These are phyloP conservation scores for Chaetomium fimeti DNA, from an alignment of 495 filamentous ascomycete species.

Conservation along the genomic window DNA sequence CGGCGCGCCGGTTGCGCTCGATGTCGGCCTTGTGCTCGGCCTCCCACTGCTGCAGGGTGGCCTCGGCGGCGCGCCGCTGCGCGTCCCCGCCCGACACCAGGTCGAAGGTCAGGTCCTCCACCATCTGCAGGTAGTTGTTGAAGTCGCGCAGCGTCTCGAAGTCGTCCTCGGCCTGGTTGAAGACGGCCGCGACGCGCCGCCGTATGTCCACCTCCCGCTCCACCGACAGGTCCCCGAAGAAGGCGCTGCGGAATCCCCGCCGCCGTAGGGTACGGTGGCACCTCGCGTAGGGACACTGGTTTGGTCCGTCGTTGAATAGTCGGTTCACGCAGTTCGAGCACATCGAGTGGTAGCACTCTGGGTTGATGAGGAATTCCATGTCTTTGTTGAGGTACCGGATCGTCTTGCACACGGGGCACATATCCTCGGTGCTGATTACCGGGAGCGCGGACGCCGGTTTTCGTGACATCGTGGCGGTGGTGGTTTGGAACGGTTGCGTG, in stretches of 20 bases:
- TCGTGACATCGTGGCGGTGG: constrained; percentile 35
- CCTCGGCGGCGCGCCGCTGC: constrained; percentile 60
- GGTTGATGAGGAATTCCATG: constrained; percentile 93
- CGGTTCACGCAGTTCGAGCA: constrained; percentile 92
- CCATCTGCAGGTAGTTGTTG: constrained; percentile 92
- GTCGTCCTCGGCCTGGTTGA: constrained; percentile 87
- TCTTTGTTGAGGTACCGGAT: constrained; percentile 89
- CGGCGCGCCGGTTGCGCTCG: constrained; percentile 66
- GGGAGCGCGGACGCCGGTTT: constrained; percentile 24
- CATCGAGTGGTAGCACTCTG: constrained; percentile 99
- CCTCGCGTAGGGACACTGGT: constrained; percentile 83
- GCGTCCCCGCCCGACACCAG: constrained; percentile 71
- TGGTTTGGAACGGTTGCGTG: background rate
- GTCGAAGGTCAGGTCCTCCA: constrained; percentile 87
- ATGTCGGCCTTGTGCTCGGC: constrained; percentile 68
- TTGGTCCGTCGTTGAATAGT: constrained; percentile 86
- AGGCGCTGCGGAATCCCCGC: constrained; percentile 77
- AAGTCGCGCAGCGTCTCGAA: constrained; percentile 77
- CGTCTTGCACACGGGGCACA: constrained; percentile 96
- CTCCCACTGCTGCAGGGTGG: constrained; percentile 62
- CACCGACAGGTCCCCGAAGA: constrained; percentile 83
- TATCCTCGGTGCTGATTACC: constrained; percentile 56
- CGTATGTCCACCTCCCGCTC: constrained; percentile 95
- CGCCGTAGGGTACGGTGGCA: constrained; percentile 85
- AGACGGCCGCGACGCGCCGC: constrained; percentile 71